Conservation (phyloP, 192 early-diverging fungal genomes). For the Umbelopsis sp. region DNA sequence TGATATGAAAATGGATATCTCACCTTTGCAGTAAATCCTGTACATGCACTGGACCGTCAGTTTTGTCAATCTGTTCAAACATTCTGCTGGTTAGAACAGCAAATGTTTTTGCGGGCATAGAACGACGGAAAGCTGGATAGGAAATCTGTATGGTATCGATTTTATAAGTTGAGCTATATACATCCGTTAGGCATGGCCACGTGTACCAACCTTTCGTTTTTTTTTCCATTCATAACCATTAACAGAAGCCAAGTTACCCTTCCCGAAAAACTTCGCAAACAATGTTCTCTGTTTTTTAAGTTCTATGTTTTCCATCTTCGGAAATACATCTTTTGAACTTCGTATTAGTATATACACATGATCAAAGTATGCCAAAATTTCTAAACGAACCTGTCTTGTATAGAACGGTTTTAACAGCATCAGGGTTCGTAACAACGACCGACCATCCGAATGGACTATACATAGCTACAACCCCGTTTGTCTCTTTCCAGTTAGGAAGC, state of each 20-base stretch:
- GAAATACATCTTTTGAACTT: background rate
- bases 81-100: constrained; percentile 16
- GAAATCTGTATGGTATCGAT: background rate
- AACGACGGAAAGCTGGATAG: constrained; percentile 35
- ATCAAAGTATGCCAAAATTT: background rate
- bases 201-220: constrained; percentile 7
- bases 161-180: too few species aligned
- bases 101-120: constrained; percentile 33
- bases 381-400: background rate
- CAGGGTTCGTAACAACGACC: background rate
- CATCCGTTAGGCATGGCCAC: too few species aligned
- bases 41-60: constrained; percentile 2
- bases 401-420: background rate
- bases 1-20: background rate
- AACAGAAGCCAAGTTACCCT: constrained; percentile 20
- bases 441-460: background rate
- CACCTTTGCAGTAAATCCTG: constrained; percentile 22
- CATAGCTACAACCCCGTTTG: background rate
- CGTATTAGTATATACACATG: background rate
- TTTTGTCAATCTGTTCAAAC: constrained; percentile 15
- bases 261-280: constrained; percentile 5
- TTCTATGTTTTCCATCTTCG: background rate
- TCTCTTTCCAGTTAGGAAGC: background rate
- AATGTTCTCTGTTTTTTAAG: background rate
- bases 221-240: constrained; percentile 17